A percentile compares a stretch with the other conserved stretches of the same genome.
These are phyloP conservation scores for Ascochyta lentis DNA, from an alignment of 2,329 filamentous ascomycete species.

Conservation along the genomic window DNA sequence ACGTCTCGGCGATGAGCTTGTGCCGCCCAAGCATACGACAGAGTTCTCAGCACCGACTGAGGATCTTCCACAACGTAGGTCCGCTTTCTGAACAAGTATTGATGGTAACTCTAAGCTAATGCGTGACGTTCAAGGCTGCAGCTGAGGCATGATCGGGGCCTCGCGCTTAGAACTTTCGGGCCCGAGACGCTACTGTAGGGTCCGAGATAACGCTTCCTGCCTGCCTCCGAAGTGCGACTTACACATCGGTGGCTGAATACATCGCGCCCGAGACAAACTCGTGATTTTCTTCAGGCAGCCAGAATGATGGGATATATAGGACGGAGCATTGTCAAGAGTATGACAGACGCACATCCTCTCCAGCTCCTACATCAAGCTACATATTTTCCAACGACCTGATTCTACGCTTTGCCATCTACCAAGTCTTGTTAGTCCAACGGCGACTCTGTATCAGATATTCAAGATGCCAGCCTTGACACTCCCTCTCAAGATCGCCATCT, in stretches of 20 bases:
- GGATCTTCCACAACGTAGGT: too few relatives aligned
- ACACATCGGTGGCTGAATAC: not conserved
- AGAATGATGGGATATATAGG: not conserved
- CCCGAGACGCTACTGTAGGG: not conserved
- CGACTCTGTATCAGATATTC: not conserved
- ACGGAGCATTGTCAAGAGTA: not conserved
- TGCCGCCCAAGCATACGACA: too few relatives aligned
- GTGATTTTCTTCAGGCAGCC: not conserved
- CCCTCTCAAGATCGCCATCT: constrained; percentile 43
- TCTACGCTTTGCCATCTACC: not conserved
- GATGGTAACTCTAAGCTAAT: too few relatives aligned
- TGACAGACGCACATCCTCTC: not conserved
- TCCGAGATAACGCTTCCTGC: not conserved
- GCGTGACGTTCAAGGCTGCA: not conserved
- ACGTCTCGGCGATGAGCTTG: too few relatives aligned
- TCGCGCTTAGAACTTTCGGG: not conserved
- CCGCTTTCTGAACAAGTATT: too few relatives aligned
- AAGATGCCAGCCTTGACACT: not conserved
- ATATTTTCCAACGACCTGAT: not conserved
- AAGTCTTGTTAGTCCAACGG: not conserved
- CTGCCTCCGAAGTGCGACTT: not conserved
- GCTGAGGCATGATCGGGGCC: not conserved
- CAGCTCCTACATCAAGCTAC: not conserved
- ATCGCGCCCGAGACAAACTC: not conserved
- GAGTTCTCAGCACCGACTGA: too few relatives aligned